Evolutionary conservation across 1,284 basidiomycete genomes (phyloP).

Genomic region (Clitocybe nebularis): DNA sequence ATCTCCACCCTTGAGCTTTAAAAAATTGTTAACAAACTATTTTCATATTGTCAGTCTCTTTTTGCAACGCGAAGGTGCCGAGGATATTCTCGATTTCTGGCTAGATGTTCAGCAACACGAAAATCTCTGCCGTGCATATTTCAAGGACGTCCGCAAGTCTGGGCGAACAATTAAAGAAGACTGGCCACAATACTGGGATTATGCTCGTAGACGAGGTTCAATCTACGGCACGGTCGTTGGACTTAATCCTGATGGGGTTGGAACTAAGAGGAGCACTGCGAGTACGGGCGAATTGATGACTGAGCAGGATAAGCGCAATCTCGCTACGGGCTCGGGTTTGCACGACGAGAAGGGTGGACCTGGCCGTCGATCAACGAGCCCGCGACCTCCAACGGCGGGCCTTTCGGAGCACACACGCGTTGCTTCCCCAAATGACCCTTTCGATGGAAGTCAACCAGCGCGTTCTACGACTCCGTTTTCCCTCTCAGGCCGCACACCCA

Average conservation of each 20-base stretch:
- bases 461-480: constrained; percentile 80
- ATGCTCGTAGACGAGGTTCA: constrained; percentile 80
- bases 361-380: constrained; percentile 46
- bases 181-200: constrained; percentile 96
- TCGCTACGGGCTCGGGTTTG: constrained; percentile 35
- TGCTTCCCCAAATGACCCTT: constrained; percentile 45
- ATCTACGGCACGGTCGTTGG: constrained; percentile 92
- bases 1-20: constrained; percentile 7
- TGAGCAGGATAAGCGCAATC: constrained; percentile 62
- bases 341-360: constrained; percentile 40
- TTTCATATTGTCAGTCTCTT: constrained; percentile 55
- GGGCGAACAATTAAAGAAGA: constrained; percentile 90
- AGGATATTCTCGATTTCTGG: constrained; percentile 98
- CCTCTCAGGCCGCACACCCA: constrained; percentile 65
- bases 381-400: constrained; percentile 40
- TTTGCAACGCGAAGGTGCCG: constrained; percentile 89
- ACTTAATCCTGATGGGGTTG: constrained; percentile 47
- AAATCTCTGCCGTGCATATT: constrained; percentile 96
- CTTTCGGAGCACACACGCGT: constrained; percentile 46
- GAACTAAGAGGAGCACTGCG: constrained; percentile 69
- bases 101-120: constrained; percentile 99
- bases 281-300: constrained; percentile 65
- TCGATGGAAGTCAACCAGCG: constrained; percentile 39
- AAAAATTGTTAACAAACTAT: background rate
- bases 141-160: constrained; percentile 95